Evolutionary conservation across 345 rosid genomes (phyloP).

Genomic region (Ceriops decandra): DNA sequence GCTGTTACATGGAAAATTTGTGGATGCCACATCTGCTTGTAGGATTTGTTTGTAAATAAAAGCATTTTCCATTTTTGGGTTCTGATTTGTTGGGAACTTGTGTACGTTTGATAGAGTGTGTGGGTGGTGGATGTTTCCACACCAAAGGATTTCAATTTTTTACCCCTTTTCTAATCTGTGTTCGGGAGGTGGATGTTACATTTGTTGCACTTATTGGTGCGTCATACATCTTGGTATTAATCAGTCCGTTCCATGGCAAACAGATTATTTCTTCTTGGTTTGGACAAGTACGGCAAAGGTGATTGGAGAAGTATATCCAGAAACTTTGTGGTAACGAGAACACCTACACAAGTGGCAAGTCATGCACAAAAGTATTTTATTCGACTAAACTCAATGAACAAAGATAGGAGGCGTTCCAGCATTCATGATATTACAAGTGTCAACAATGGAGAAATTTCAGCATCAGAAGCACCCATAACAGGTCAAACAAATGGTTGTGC

Average conservation of each 20-base stretch:
- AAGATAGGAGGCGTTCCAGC: slow-evolving; percentile 91
- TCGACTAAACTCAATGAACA: slow-evolving; percentile 87
- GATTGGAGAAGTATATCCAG: slow-evolving; percentile 99
- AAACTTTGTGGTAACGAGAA: slow-evolving; percentile 89
- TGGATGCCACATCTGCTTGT: too few species aligned
- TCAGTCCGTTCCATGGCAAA: slow-evolving; percentile 11
- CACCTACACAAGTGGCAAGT: slow-evolving; percentile 98
- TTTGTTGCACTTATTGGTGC: neutral
- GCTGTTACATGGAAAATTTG: too few species aligned
- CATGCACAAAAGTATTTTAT: slow-evolving; percentile 96
- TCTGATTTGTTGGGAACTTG: too few species aligned
- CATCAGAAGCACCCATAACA: slow-evolving; percentile 82
- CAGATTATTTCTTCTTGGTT: slow-evolving; percentile 96
- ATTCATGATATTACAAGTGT: slow-evolving; percentile 94
- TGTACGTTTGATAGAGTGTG: too few species aligned
- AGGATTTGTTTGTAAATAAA: too few species aligned
- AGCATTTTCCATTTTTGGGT: too few species aligned
- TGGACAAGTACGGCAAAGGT: slow-evolving; percentile 96
- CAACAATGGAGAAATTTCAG: slow-evolving; percentile 61
- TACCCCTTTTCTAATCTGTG: neutral
- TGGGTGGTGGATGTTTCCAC: too few species aligned
- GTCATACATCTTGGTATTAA: neutral
- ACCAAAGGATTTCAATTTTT: too few species aligned
- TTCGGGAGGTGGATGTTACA: too few species aligned
- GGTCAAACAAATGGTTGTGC: slow-evolving; percentile 69